A percentile compares a stretch with the other conserved stretches of the same genome.
Conservation (phyloP, 2,329 filamentous ascomycete genomes). For the Gnomoniopsis smithogilvyi region DNA sequence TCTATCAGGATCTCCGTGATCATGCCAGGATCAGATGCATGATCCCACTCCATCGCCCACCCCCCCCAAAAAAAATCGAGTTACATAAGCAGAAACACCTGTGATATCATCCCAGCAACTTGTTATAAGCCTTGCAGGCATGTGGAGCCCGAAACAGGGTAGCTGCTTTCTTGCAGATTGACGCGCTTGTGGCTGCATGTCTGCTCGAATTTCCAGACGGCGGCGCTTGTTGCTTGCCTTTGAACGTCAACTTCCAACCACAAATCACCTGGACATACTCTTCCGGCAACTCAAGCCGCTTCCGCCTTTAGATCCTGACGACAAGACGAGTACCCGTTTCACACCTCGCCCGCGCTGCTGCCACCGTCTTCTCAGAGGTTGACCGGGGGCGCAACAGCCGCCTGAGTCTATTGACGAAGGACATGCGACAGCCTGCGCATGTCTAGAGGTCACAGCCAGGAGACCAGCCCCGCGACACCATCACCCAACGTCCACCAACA, state of each 20-base stretch:
- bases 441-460: neutral
- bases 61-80: neutral
- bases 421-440: slow-evolving; percentile 2
- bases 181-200: slow-evolving; percentile 4
- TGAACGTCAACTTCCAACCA: neutral
- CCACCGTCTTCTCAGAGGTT: neutral
- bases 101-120: slow-evolving; percentile 12
- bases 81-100: slow-evolving; percentile 12
- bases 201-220: neutral
- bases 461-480: slow-evolving; percentile 5
- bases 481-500: neutral
- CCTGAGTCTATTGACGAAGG: neutral
- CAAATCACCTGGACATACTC: neutral
- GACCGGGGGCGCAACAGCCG: neutral
- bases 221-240: neutral
- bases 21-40: slow-evolving; percentile 13
- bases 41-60: neutral
- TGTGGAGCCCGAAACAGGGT: neutral
- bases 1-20: neutral
- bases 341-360: neutral
- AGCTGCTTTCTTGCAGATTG: neutral
- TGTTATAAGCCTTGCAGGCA: neutral
- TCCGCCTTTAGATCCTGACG: neutral
- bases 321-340: neutral
- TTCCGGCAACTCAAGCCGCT: neutral